Base-by-base conservation (phyloP, 2,329 filamentous ascomycete species). In the Penicillium sp. region DNA sequence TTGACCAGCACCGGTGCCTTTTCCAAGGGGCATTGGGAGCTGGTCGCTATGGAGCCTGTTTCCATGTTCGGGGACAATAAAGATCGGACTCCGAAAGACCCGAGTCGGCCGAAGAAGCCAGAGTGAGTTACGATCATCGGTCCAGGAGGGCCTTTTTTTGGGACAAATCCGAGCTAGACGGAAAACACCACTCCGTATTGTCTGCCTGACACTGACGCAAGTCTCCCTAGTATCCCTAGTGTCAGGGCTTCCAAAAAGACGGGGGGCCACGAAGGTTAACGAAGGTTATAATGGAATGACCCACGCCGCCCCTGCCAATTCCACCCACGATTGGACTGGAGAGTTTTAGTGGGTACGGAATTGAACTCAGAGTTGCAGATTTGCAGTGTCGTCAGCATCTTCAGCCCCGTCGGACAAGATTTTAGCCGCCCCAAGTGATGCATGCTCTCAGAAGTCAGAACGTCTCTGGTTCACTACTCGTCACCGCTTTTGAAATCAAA, bases 391-490 rank as follows among this genome's bases (percentile, higher is more conserved):
- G 30, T 35, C 46, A 51, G 43, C 55, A 59, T 60, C 60, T 30
- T 53, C 46, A 46, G 43, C 49, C 35, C 28, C 56, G 49, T 35
- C 63, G 63, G 63, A 37, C 35, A 3, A 59, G 30, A 53, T 19
- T 60, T 63, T 65, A 65, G 14, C 63, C 63, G 63, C 26, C n/a
- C 8, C 13, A 22, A 16, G 28, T 16, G n/a, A 6, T 2, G 35
- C 16, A n/a, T 3, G 16, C 26, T 35, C 26, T 7, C 43, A 28
- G n/a, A 19, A 22, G 8, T 35, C 10, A 13, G 10, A 35, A 13
- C 8, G 19, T 13, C 43, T 25, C 43, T 16, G 43, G 22, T 4
- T 35, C 3, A 19, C 11, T 30, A 25, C 11, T 14, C 25, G 26
- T 28, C 25, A n/a, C 13, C 45, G 30, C 25, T 14, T 6, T 48